Evolutionary conservation across 1,139 yeast genomes (phyloP).

Genomic region (Geotrichum restrictum): DNA sequence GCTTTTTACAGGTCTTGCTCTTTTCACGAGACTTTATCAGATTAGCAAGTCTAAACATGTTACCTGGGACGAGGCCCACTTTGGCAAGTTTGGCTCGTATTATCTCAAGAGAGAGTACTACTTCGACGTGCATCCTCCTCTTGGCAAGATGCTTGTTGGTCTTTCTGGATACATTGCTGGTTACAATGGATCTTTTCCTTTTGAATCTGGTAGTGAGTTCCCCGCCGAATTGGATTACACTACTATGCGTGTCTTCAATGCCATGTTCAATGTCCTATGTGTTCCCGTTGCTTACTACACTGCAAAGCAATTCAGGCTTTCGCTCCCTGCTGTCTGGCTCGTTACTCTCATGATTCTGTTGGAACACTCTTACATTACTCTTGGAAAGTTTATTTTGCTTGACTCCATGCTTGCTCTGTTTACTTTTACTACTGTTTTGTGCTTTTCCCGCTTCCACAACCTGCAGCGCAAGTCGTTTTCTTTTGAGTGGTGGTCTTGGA

Average conservation of each 20-base stretch:
- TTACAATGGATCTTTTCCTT: constrained; percentile 92
- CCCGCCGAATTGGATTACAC: constrained; percentile 86
- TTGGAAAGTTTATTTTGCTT: constrained; percentile 85
- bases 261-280: constrained; percentile 81
- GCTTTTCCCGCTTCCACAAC: constrained; percentile 75
- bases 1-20: constrained; percentile 56
- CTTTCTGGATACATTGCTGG: constrained; percentile 92
- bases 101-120: constrained; percentile 89
- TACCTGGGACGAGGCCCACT: constrained; percentile 91
- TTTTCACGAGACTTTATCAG: constrained; percentile 61
- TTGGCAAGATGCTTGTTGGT: constrained; percentile 96
- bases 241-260: constrained; percentile 91
- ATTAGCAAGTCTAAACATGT: constrained; percentile 64
- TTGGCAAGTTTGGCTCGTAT: constrained; percentile 92
- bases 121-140: constrained; percentile 98
- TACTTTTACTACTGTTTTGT: constrained; percentile 77
- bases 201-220: constrained; percentile 79
- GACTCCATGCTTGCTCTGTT: constrained; percentile 96
- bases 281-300: constrained; percentile 94
- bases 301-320: constrained; percentile 77
- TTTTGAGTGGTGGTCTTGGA: constrained; percentile 93
- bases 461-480: constrained; percentile 62
- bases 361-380: constrained; percentile 81
- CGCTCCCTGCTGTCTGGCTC: constrained; percentile 81
- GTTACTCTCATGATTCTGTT: constrained; percentile 80